These are phyloP conservation scores for Musa schizocarpa DNA, from an alignment of 176 grass and related monocot genomes.

Conservation along the genomic window DNA sequence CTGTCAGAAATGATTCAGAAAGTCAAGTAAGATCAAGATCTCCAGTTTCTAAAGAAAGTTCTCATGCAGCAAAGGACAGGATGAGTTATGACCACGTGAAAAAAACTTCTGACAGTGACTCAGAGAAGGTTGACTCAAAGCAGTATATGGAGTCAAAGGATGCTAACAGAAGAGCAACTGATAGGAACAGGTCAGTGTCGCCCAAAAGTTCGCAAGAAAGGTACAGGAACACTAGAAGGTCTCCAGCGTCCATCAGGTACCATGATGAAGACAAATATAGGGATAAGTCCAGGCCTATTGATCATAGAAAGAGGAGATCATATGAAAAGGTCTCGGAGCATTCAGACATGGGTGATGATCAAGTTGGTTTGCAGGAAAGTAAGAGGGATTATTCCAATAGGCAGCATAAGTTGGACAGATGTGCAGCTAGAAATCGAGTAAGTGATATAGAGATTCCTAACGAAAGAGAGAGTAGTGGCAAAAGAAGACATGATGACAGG, in stretches of 20 bases:
- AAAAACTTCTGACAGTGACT: not conserved
- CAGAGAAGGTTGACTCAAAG: slow-evolving; percentile 24
- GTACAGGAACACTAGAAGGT: not conserved
- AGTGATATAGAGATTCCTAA: slow-evolving; percentile 14
- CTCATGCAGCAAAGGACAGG: not conserved
- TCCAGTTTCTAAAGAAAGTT: slow-evolving; percentile 8
- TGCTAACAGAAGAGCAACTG: not conserved
- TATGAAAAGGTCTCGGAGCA: slow-evolving; percentile 2
- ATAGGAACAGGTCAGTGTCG: slow-evolving; percentile 21
- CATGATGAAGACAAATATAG: slow-evolving; percentile 18
- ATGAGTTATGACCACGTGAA: not conserved
- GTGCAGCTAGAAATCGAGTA: slow-evolving; percentile 16
- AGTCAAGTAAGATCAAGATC: not conserved
- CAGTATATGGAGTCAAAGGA: slow-evolving; percentile 8
- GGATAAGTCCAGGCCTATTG: slow-evolving; percentile 28
- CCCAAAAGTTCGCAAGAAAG: slow-evolving; percentile 26
- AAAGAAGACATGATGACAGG: slow-evolving; percentile 20
- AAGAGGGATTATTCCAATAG: slow-evolving; percentile 28
- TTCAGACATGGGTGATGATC: slow-evolving; percentile 5
- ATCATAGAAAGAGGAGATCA: not conserved
- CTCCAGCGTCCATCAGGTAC: slow-evolving; percentile 23
- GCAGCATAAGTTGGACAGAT: slow-evolving; percentile 24
- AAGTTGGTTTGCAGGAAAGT: slow-evolving; percentile 25
- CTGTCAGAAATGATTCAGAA: not conserved
- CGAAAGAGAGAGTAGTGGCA: slow-evolving; percentile 35